Percentiles rank a stretch among this genome's conserved stretches.
Evolutionary conservation across 139 green algal genomes (phyloP).

Genomic region (Chlamydomonas eustigma): DNA sequence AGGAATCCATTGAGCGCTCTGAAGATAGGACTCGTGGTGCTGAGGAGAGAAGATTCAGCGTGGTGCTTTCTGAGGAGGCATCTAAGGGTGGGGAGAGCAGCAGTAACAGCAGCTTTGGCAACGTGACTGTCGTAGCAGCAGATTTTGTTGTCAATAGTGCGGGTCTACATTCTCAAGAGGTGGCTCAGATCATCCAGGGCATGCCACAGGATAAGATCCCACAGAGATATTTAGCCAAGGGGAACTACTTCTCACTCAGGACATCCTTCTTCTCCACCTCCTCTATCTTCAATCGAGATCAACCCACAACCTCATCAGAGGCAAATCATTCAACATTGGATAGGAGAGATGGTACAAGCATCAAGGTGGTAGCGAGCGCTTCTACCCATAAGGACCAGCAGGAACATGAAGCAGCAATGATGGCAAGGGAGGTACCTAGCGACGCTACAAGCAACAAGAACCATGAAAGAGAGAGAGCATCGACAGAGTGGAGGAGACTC

Average conservation of each 20-base stretch:
- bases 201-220: conserved; percentile 46
- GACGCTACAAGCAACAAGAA: neutral
- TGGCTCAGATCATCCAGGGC: conserved; percentile 38
- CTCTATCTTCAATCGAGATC: neutral
- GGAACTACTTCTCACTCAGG: conserved; percentile 51
- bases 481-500: too few relatives aligned
- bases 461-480: neutral
- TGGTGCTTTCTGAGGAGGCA: neutral
- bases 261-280: neutral
- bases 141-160: neutral
- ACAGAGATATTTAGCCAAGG: conserved; percentile 51
- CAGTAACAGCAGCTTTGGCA: neutral
- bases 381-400: neutral
- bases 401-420: too few relatives aligned
- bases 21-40: too few relatives aligned
- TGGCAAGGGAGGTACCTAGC: neutral
- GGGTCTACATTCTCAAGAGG: conserved; percentile 28
- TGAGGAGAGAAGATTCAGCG: neutral
- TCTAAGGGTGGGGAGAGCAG: neutral
- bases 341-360: neutral
- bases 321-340: too few relatives aligned
- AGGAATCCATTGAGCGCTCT: too few relatives aligned
- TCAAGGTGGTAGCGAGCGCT: neutral
- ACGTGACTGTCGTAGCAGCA: neutral
- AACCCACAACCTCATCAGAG: too few relatives aligned